A percentile compares a stretch with the other conserved stretches of the same genome.
Evolutionary conservation across 768 basidiomycete genomes (phyloP).

Genomic region (Epithele typhae): DNA sequence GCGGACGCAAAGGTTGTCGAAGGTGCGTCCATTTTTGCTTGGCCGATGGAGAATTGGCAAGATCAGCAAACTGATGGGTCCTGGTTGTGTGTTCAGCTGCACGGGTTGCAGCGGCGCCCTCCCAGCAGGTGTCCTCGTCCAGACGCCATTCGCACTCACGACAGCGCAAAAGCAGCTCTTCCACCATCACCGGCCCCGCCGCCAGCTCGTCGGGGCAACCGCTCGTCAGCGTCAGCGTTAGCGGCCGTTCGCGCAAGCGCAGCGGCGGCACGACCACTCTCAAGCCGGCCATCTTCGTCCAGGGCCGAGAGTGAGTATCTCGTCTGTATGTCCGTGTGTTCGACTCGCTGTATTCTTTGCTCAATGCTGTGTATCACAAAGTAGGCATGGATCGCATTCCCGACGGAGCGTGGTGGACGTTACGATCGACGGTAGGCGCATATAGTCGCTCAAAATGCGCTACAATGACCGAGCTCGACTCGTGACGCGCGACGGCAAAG

Average conservation of each 20-base stretch:
- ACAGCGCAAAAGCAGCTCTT: conserved; percentile 11
- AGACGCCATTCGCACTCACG: conserved; percentile 15
- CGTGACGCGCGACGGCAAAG: too few species aligned
- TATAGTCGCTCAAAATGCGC: too few species aligned
- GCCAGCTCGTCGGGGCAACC: conserved; percentile 10
- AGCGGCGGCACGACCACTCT: conserved; percentile 19
- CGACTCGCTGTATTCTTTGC: too few species aligned
- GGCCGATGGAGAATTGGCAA: not conserved
- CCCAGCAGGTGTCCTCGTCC: conserved; percentile 5
- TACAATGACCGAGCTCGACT: too few species aligned
- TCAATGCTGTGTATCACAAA: too few species aligned
- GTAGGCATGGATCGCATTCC: too few species aligned
- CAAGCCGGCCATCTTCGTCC: conserved; percentile 24
- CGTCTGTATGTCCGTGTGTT: not conserved
- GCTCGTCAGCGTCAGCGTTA: conserved; percentile 22
- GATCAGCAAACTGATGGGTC: not conserved
- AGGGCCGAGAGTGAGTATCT: conserved; percentile 22
- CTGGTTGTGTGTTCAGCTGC: conserved; percentile 10
- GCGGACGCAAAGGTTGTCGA: conserved; percentile 66
- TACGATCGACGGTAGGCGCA: too few species aligned
- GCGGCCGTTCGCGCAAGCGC: conserved; percentile 17
- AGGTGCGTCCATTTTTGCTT: conserved; percentile 37
- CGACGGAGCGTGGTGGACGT: too few species aligned
- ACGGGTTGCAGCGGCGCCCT: conserved; percentile 14
- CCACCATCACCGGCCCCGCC: not conserved